Percentiles rank a stretch among this genome's conserved stretches.
These are phyloP conservation scores for Dianthus caryophyllus DNA, from an alignment of 148 eudicot genomes.

Conservation along the genomic window DNA sequence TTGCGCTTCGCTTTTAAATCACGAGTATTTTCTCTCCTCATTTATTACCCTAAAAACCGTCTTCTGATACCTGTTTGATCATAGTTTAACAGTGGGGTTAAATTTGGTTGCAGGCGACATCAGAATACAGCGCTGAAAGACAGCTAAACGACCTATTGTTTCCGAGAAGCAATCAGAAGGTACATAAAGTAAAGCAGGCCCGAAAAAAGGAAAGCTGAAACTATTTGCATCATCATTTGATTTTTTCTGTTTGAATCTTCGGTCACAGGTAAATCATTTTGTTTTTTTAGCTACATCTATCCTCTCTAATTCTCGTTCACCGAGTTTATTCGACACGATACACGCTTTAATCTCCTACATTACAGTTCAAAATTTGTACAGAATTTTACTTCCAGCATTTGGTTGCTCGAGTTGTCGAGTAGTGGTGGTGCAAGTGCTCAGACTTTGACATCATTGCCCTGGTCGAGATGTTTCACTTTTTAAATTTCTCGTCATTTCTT, in stretches of 20 bases:
- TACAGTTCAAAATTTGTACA: constrained; percentile 25
- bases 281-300: constrained; percentile 6
- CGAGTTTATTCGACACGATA: constrained; percentile 9
- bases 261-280: constrained; percentile 18
- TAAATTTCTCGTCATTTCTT: background rate
- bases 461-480: background rate
- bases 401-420: constrained; percentile 9
- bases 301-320: constrained; percentile 12
- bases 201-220: constrained; percentile 54
- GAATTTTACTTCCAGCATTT: constrained; percentile 16
- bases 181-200: constrained; percentile 55
- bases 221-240: constrained; percentile 8
- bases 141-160: constrained; percentile 76
- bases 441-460: background rate
- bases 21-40: constrained; percentile 52
- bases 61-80: background rate
- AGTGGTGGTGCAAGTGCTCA: constrained; percentile 4
- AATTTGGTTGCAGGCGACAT: constrained; percentile 65
- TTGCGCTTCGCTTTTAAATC: constrained; percentile 72
- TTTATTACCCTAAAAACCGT: background rate
- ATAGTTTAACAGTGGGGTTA: background rate
- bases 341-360: constrained; percentile 2
- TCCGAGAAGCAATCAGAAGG: constrained; percentile 63
- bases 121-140: constrained; percentile 94
- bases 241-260: constrained; percentile 15